phyloP scores from a whole-genome alignment of 306 rosid species.

The Glycine latifolia region DNA sequence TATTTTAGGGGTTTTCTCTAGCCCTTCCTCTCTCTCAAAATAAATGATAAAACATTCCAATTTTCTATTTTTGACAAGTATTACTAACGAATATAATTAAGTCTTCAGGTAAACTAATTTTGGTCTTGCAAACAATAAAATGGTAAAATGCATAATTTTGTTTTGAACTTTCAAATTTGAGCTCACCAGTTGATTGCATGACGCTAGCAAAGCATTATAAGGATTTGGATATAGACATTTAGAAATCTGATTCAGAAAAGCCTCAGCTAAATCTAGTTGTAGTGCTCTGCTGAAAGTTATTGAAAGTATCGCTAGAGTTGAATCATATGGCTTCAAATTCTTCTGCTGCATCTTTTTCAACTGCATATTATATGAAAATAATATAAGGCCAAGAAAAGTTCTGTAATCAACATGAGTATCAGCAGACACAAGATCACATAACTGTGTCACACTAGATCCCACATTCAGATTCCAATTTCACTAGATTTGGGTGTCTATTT shows the following conservation, averaged over 20 bases:
- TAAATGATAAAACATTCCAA: neutral
- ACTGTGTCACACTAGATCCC: constrained; percentile 19
- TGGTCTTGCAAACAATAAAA: constrained; percentile 37
- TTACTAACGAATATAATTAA: neutral
- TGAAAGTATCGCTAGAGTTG: constrained; percentile 77
- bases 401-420: constrained; percentile 18
- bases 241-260: constrained; percentile 68
- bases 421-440: constrained; percentile 27
- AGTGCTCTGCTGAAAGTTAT: constrained; percentile 64
- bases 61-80: constrained; percentile 20
- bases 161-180: constrained; percentile 33
- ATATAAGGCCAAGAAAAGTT: constrained; percentile 41
- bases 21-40: constrained; percentile 16
- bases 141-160: constrained; percentile 26
- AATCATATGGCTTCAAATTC: constrained; percentile 68
- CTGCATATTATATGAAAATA: constrained; percentile 55
- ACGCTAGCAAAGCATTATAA: constrained; percentile 67
- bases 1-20: constrained; percentile 25
- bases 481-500: constrained; percentile 9
- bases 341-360: constrained; percentile 69
- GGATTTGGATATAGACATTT: constrained; percentile 53
- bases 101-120: constrained; percentile 29
- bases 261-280: constrained; percentile 78
- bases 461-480: constrained; percentile 42
- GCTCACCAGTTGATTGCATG: constrained; percentile 80